Conservation (phyloP, 768 basidiomycete genomes). For the Suillus subluteus region DNA sequence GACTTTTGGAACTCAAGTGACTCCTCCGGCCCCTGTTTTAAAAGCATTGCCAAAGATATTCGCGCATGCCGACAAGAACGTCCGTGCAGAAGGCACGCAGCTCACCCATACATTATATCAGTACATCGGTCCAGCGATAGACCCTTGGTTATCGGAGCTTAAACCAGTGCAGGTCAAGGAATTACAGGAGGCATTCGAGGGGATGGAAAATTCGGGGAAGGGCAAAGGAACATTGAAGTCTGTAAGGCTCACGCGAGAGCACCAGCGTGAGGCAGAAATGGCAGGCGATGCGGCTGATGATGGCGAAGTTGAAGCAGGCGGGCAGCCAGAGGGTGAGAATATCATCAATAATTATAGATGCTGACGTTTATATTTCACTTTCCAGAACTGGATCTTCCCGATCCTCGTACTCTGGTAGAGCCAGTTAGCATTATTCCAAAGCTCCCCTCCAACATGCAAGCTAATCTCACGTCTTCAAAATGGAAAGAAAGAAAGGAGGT, state of each 20-base stretch:
- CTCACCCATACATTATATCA: constrained; percentile 82
- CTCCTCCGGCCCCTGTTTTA: constrained; percentile 78
- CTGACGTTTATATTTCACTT: constrained; percentile 10
- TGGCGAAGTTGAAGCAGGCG: constrained; percentile 44
- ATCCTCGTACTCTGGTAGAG: constrained; percentile 81
- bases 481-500: constrained; percentile 98
- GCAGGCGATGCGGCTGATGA: constrained; percentile 41
- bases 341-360: constrained; percentile 6
- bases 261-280: constrained; percentile 70
- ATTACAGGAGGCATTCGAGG: constrained; percentile 87
- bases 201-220: constrained; percentile 80
- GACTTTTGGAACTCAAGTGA: constrained; percentile 75
- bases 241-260: constrained; percentile 74
- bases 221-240: constrained; percentile 84
- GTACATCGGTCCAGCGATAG: constrained; percentile 82
- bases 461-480: constrained; percentile 83
- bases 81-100: constrained; percentile 86
- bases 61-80: constrained; percentile 91
- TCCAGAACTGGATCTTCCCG: constrained; percentile 58
- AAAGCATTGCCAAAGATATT: constrained; percentile 93
- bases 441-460: constrained; percentile 75
- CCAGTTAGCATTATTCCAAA: constrained; percentile 77
- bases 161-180: constrained; percentile 98
- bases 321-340: constrained; percentile 53
- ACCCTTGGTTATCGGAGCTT: constrained; percentile 83